These are phyloP conservation scores for Tricharina praecox DNA, from an alignment of 495 filamentous ascomycete genomes.

Conservation along the genomic window DNA sequence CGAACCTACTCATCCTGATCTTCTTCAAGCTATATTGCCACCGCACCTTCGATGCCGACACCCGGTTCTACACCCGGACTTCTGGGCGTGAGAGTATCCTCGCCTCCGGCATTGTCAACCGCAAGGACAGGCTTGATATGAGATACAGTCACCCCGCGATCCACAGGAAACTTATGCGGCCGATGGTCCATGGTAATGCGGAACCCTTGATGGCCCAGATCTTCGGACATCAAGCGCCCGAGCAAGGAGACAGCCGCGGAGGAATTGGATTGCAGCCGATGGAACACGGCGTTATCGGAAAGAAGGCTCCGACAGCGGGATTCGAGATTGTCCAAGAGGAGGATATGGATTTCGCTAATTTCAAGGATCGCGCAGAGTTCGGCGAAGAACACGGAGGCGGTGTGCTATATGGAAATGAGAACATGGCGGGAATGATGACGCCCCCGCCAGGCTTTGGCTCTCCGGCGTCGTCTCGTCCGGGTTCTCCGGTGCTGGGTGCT, in stretches of 20 bases:
- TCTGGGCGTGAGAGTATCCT: constrained; percentile 18
- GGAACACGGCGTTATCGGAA: constrained; percentile 58
- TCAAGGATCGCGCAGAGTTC: constrained; percentile 78
- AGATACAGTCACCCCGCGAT: constrained; percentile 86
- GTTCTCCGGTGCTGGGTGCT: constrained; percentile 7
- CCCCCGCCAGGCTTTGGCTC: constrained; percentile 20
- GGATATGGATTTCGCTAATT: constrained; percentile 85
- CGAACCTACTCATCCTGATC: constrained; percentile 63
- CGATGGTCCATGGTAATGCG: constrained; percentile 88
- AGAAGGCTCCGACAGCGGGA: constrained; percentile 36
- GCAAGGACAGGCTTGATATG: constrained; percentile 53
- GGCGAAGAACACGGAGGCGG: constrained; percentile 69
- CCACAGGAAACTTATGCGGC: constrained; percentile 72
- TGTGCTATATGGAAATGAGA: constrained; percentile 26
- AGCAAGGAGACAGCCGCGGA: constrained; percentile 33
- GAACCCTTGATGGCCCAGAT: constrained; percentile 63
- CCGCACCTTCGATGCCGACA: constrained; percentile 54
- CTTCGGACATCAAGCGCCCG: constrained; percentile 53
- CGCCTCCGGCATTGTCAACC: constrained; percentile 26
- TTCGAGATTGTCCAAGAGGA: constrained; percentile 85
- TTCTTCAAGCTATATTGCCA: constrained; percentile 78
- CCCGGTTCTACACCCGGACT: constrained; percentile 50
- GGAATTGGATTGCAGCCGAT: constrained; percentile 60
- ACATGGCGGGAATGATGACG: constrained; percentile 15
- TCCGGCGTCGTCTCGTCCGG: constrained; percentile 19